Conservation (phyloP, 225 moss, liverwort and hornwort species). For the Polytrichum formosum region DNA sequence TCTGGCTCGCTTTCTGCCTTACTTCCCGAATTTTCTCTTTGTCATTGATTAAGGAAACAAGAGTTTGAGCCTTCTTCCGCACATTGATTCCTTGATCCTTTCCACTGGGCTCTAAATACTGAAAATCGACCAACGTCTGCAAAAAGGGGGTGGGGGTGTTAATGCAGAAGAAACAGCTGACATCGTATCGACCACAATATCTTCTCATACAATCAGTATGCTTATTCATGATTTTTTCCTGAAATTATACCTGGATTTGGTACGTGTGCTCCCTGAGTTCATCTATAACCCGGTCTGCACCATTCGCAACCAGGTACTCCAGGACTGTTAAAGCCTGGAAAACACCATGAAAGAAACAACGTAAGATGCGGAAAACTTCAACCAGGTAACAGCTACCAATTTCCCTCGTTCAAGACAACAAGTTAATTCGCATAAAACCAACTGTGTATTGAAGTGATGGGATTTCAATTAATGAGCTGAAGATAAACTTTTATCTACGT, state of each 20-base stretch:
- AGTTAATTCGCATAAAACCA: too few species aligned
- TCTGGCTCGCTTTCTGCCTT: conserved; percentile 74
- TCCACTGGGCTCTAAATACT: conserved; percentile 79
- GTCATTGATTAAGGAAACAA: conserved; percentile 78
- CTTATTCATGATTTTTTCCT: too few species aligned
- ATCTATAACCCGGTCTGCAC: conserved; percentile 95
- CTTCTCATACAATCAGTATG: too few species aligned
- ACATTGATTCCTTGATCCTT: conserved; percentile 99
- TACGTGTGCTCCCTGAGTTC: conserved; percentile 89
- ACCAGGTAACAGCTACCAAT: too few species aligned
- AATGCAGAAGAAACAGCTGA: too few species aligned
- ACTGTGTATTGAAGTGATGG: too few species aligned
- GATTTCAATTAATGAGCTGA: too few species aligned
- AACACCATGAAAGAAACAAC: background rate
- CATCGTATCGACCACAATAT: too few species aligned
- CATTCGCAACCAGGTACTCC: conserved; percentile 92
- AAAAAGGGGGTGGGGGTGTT: background rate
- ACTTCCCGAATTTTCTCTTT: conserved; percentile 93
- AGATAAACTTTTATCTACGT: too few species aligned
- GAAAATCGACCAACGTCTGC: conserved; percentile 92
- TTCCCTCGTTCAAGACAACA: too few species aligned
- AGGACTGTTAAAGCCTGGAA: conserved; percentile 85
- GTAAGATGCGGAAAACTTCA: too few species aligned
- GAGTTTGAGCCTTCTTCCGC: conserved; percentile 87
- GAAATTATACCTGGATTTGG: conserved; percentile 79